Base-by-base conservation (phyloP, 2,329 filamentous ascomycete genomes). In the Furcasterigmium sp. region DNA sequence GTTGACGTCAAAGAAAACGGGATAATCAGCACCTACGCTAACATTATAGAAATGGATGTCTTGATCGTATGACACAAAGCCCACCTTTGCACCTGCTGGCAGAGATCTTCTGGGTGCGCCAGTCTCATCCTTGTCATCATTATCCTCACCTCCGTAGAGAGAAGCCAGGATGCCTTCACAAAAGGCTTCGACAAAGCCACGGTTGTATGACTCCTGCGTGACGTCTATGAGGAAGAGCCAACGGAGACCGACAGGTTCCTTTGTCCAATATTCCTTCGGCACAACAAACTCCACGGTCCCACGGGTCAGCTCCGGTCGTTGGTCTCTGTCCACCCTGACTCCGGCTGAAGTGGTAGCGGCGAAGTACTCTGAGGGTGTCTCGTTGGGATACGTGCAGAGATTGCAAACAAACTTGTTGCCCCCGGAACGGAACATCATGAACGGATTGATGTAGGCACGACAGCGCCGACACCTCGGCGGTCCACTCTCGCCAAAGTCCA, bases 41-140 rank as follows among this genome's bases (percentile, higher is more conserved):
- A 95, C 82, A 58, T 97, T 97, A 72, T 97, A 98, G 63, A 97
- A 98, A 60, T 98, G 93, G 46, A 98, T 86, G 56, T 96, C 90
- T 64, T 89, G 91, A 69, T 98, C 93, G 61, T 85, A 98, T 2
- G 93, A 96, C 50, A 97, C 83, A 60, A 98, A 95, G 39, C 91
- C 93, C 48, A 98, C 82, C 68, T 89, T 95, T 39, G 87, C 81
- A 11, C 89, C 90, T 42, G 79, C 70, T 0, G 93, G 88, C 55
- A 96, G 73, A 42, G 69, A 73, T 41, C 76, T 68, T 52, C 75
- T 73, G 5, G 65, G 60, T 45, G 75, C 74, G 39, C 74, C 71
- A 36, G 76, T 68, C 43, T 77, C 75, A 23, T 75, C 73, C 44
- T 69, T 71, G 21, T 76, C 66, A 37, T 69, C 69, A 39, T 64